Percentiles rank a stretch among this genome's conserved stretches.
phyloP scores from a whole-genome alignment of 179 eudicot genomes.

The Patellifolia procumbens region DNA sequence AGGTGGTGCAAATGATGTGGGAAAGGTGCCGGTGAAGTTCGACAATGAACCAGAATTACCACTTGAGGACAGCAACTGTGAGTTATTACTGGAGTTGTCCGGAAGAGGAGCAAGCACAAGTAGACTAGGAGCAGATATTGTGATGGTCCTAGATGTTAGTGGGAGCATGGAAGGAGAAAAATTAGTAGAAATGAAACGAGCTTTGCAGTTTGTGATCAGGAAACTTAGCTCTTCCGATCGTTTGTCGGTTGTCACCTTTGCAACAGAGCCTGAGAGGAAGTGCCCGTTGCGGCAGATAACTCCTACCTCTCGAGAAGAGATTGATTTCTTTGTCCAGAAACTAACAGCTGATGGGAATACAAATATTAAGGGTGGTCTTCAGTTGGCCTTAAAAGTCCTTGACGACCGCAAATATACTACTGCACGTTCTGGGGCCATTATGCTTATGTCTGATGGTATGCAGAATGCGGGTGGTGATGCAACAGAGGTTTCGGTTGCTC shows the following conservation, averaged over 20 bases:
- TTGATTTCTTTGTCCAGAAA: not conserved
- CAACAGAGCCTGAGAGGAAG: not conserved
- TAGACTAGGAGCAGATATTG: slow-evolving; percentile 13
- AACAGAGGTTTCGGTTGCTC: not conserved
- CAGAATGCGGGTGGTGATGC: slow-evolving; percentile 3
- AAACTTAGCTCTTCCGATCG: slow-evolving; percentile 21
- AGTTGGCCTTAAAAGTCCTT: slow-evolving; percentile 9
- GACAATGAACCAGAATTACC: not conserved
- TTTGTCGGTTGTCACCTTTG: slow-evolving; percentile 11
- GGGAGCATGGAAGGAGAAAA: slow-evolving; percentile 1
- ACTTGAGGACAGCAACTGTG: not conserved
- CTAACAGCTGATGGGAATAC: not conserved
- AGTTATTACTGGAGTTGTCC: not conserved
- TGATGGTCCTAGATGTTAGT: slow-evolving; percentile 22
- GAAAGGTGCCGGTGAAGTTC: not conserved
- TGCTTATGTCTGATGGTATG: slow-evolving; percentile 23
- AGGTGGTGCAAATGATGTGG: not conserved
- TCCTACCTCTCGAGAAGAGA: not conserved
- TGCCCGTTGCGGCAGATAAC: slow-evolving; percentile 12
- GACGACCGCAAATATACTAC: not conserved
- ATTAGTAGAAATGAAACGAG: slow-evolving; percentile 14
- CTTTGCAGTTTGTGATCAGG: not conserved
- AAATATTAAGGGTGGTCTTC: slow-evolving; percentile 11
- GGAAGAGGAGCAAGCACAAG: not conserved
- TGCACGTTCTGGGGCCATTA: slow-evolving; percentile 10